phyloP scores from a whole-genome alignment of 192 early-diverging fungal species.

The Rhizophagus clarus region DNA sequence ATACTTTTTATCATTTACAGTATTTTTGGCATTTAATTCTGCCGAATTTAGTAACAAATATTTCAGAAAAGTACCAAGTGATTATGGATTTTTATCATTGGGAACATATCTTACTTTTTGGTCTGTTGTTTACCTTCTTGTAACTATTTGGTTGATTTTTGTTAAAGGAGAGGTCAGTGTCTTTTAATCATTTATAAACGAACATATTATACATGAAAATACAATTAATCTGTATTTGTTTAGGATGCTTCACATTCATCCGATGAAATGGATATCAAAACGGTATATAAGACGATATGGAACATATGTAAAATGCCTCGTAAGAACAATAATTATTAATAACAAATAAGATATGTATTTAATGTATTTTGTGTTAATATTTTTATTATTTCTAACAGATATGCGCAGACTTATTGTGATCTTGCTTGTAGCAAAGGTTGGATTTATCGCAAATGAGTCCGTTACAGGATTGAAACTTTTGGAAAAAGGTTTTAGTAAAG shows the following conservation, averaged over 20 bases:
- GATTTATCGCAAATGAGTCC: constrained; percentile 93
- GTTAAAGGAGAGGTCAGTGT: constrained; percentile 68
- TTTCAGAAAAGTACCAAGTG: constrained; percentile 64
- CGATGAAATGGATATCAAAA: constrained; percentile 63
- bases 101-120: constrained; percentile 92
- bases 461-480: constrained; percentile 94
- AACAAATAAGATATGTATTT: neutral
- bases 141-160: constrained; percentile 82
- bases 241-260: constrained; percentile 41
- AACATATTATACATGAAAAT: neutral
- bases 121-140: constrained; percentile 85
- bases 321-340: constrained; percentile 50
- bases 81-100: constrained; percentile 74
- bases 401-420: constrained; percentile 85
- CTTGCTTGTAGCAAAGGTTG: constrained; percentile 87
- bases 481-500: constrained; percentile 92
- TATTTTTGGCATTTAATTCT: constrained; percentile 96
- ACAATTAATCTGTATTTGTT: constrained; percentile 21
- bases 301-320: constrained; percentile 82
- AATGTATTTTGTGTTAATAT: neutral
- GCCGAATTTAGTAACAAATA: constrained; percentile 93
- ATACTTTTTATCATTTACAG: constrained; percentile 94
- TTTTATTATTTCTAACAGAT: constrained; percentile 48
- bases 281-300: constrained; percentile 89
- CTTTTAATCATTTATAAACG: neutral